A percentile compares a stretch with the other conserved stretches of the same genome.
Conservation (phyloP, 441 rosid genomes). For the Biscutella auriculata region DNA sequence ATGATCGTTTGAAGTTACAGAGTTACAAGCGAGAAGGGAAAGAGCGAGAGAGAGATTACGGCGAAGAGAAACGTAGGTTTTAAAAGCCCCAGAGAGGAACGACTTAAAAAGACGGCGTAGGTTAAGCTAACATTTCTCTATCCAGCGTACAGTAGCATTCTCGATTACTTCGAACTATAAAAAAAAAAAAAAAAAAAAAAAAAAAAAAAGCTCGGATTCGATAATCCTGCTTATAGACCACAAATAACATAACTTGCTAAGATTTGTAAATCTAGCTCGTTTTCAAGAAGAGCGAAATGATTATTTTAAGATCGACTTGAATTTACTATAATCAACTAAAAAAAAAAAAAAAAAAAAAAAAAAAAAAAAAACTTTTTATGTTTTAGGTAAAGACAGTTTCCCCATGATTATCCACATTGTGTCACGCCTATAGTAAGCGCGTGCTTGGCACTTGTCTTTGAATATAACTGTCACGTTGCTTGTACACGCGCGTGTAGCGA, state of each 20-base stretch:
- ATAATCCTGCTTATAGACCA: no score
- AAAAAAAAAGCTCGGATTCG: no score
- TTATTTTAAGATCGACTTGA: no score
- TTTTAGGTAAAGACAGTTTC: constrained; percentile 10
- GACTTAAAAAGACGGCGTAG: constrained; percentile 16
- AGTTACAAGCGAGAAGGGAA: constrained; percentile 6
- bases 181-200: neutral
- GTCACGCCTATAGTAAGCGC: neutral
- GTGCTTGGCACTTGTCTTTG: neutral
- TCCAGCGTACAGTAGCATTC: constrained; percentile 2
- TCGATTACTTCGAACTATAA: neutral
- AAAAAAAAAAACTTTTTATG: no score
- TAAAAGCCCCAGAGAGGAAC: constrained; percentile 9
- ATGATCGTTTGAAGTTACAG: constrained; percentile 32
- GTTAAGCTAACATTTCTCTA: neutral
- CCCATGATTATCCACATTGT: constrained; percentile 10
- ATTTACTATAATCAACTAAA: no score
- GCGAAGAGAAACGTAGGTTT: constrained; percentile 25
- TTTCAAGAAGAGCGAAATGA: no score
- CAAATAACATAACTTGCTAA: no score
- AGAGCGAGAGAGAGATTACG: constrained; percentile 16
- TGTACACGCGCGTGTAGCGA: neutral
- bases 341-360: no score
- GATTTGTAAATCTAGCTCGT: no score
- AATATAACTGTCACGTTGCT: neutral